A percentile compares a stretch with the other conserved stretches of the same genome.
These are phyloP conservation scores for Tolypocladium ovalisporum DNA, from an alignment of 2,329 filamentous ascomycete genomes.

Conservation along the genomic window DNA sequence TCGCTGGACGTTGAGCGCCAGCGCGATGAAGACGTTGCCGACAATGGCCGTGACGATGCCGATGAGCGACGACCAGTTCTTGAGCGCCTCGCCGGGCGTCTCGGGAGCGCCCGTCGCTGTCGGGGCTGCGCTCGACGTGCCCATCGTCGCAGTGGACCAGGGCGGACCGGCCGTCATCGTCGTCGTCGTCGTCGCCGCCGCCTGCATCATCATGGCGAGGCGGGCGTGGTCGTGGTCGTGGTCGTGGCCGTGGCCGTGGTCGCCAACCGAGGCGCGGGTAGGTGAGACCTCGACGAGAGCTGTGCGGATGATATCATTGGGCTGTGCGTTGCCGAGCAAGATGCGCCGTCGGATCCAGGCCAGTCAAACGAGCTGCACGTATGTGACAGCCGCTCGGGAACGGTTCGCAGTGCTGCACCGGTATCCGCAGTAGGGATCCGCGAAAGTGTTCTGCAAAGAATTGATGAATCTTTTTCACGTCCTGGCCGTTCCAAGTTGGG, in stretches of 20 bases:
- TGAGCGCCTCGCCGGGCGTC: slow-evolving; percentile 36
- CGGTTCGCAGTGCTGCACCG: not conserved
- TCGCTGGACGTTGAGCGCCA: slow-evolving; percentile 91
- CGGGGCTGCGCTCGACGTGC: slow-evolving; percentile 1
- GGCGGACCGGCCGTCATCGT: not conserved
- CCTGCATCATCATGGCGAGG: slow-evolving; percentile 1
- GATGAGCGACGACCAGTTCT: slow-evolving; percentile 85
- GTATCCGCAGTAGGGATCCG: not conserved
- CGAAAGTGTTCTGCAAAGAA: too few species aligned
- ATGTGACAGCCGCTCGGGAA: not conserved
- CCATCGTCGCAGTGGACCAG: not conserved
- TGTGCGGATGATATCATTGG: slow-evolving; percentile 3
- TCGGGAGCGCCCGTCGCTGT: slow-evolving; percentile 10
- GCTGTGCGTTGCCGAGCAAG: not conserved
- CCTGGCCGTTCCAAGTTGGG: not conserved
- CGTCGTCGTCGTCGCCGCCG: not conserved
- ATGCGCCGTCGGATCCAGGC: not conserved
- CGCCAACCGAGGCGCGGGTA: not conserved
- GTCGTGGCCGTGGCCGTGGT: too few species aligned
- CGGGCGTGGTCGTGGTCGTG: slow-evolving; percentile 1
- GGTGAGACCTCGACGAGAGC: not conserved
- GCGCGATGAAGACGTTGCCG: slow-evolving; percentile 87
- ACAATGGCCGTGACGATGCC: slow-evolving; percentile 88
- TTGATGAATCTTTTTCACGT: not conserved
- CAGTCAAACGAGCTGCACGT: not conserved